Evolutionary conservation across 305 asterid species (phyloP).

Genomic region (Striga hermonthica): DNA sequence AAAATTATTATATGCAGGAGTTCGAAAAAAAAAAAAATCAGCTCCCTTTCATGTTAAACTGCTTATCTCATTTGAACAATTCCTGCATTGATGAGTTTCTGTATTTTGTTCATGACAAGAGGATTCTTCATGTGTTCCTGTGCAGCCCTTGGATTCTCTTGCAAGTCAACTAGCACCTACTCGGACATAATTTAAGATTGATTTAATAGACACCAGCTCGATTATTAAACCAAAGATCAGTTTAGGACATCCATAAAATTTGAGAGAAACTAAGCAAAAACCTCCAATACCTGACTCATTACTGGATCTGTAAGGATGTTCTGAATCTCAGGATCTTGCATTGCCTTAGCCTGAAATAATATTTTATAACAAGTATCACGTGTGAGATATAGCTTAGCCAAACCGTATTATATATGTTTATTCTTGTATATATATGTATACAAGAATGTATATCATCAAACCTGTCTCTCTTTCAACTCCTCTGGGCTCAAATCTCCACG

Average conservation of each 20-base stretch:
- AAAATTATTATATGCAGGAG: neutral
- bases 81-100: conserved; percentile 79
- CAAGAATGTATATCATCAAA: conserved; percentile 24
- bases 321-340: conserved; percentile 95
- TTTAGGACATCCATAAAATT: too few species aligned
- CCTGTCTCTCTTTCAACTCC: conserved; percentile 98
- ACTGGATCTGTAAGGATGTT: conserved; percentile 85
- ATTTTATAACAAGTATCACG: neutral
- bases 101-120: conserved; percentile 73
- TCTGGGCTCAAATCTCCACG: conserved; percentile 91
- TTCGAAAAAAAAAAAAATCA: neutral
- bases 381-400: neutral
- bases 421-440: too few species aligned
- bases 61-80: conserved; percentile 65
- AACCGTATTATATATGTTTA: neutral
- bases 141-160: conserved; percentile 78
- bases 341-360: conserved; percentile 62
- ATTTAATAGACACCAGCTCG: neutral
- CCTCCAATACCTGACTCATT: conserved; percentile 73
- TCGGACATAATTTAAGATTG: conserved; percentile 6
- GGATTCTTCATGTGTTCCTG: conserved; percentile 84
- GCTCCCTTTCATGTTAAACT: neutral
- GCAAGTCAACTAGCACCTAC: conserved; percentile 70
- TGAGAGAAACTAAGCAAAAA: neutral
- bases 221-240: too few species aligned